A percentile compares a stretch with the other conserved stretches of the same genome.
phyloP scores from a whole-genome alignment of 495 filamentous ascomycete genomes.

The Penicillium samsonianum region DNA sequence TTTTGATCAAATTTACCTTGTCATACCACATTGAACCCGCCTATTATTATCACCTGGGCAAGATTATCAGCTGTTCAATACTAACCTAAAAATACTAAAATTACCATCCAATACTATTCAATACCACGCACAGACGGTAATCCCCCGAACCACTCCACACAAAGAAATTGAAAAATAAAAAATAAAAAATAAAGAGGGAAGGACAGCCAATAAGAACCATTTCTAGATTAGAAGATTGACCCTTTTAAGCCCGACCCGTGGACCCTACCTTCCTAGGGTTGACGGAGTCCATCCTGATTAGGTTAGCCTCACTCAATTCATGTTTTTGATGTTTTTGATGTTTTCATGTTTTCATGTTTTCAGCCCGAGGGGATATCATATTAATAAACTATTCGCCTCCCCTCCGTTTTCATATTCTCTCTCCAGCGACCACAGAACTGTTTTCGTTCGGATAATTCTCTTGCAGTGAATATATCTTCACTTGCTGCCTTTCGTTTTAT shows the following conservation, averaged over 20 bases:
- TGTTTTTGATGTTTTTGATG: background rate
- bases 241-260: background rate
- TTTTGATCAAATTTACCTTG: background rate
- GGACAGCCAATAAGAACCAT: background rate
- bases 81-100: background rate
- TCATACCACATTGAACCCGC: background rate
- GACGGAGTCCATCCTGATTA: background rate
- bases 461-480: slow-evolving; percentile 11
- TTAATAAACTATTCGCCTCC: slow-evolving; percentile 11
- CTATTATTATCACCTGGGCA: background rate
- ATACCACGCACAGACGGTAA: slow-evolving; percentile 7
- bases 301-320: background rate
- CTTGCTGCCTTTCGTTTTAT: slow-evolving; percentile 13
- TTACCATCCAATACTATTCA: background rate
- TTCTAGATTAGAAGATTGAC: background rate
- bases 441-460: background rate
- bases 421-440: background rate
- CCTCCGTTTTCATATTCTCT: slow-evolving; percentile 7
- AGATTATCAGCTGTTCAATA: background rate
- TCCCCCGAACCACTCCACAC: background rate
- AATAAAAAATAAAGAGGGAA: background rate
- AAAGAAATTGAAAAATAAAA: background rate
- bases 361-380: background rate
- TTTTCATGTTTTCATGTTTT: background rate
- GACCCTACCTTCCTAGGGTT: background rate